Base-by-base conservation (phyloP, 352 stramenopile genomes). In the Phytopythium kandeliae region DNA sequence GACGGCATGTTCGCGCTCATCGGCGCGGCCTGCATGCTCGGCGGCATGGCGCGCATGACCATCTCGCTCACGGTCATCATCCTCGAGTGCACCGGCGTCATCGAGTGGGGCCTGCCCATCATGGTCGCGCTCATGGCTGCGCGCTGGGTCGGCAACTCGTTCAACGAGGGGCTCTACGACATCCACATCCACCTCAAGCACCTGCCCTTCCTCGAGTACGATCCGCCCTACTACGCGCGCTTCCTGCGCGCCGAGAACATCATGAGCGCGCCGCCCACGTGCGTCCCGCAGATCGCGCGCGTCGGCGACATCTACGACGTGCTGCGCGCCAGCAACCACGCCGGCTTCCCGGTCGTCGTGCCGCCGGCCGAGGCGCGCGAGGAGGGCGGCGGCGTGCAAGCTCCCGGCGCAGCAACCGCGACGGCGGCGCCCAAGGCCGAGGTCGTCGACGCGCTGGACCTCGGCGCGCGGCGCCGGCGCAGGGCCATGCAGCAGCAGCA, bases 91-190 rank as follows among this genome's bases (percentile, higher is more conserved):
- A 99, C 97, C 34, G 96, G 96, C 48, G 97, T 98, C 69, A 95
- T 99, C 51, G 90, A 98, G 72, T 99, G 98, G 63, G 91, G 97
- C 4, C 75, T 99, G 1, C 96, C 96, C 31, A 69, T 99, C 12
- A 99, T 99, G 76, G 71, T 99, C 48, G 98, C 95, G 21, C 80
- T 98, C 7, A 98, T 99, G 71, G 88, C 95, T 13, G 96, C 96
- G 45, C 77, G 96, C 31, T 98, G 96, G 75, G 96, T 97, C 22
- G 97, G 97, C 24, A 99, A 99, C 70, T 85, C 97, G 35, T 99
- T 99, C 68, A 99, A 98, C 67, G 94, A 99, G 67, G 96, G 95
- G n/a, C 87, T 99, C 41, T 99, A 99, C 75, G 96, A 99, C 66
- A 98, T 98, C 54, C 95, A 99, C 57, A 99, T 99, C 59, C 86